Evolutionary conservation across 139 green algal species (phyloP), one percentile per base, ranked within the genome.

Genomic region (Picochlorum costavermella): DNA sequence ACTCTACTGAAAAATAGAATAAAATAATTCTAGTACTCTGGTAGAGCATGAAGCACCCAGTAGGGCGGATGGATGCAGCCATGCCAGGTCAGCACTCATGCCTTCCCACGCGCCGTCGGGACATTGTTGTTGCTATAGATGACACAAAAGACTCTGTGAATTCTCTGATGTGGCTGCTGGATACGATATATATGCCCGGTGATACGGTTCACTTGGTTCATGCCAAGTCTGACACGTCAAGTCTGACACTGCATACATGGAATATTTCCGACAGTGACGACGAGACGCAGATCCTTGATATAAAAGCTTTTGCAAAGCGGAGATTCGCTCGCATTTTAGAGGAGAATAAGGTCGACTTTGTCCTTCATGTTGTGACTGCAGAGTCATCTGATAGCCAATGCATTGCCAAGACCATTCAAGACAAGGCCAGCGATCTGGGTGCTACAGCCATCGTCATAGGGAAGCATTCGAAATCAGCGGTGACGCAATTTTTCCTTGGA

Each of bases 181-280:
- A 70, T n/a, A 62, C 63, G n/a, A 14, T 56, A 16, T 58, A 56
- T 5, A 9, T 31, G 8, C 30, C 37, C n/a, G 55, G 55, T 26
- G 65, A 71, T 44, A 37, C 59, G 5, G 71, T 77, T 50, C 71
- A 77, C 31, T 58, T 77, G 17, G 28, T 77, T 20, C 65, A 77
- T 17, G 65, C 73, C 8, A 58, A 74, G 46, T 59, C 67, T 10
- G 25, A 69, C 20, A 23, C 20, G 20, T 23, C 20, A 23, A 23
- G 20, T 23, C 20, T 23, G n/a, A 77, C 73, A 65, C 9, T 77
- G 31, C 71, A 77, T 46, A 26, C 70, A 6, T 77, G 71, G 71
- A 64, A 73, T 56, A 50, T 77, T 6, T 59, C 71, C 2, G 53
- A 59, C 3, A 65, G 73, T n/a, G 65, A 70, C 36, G 61, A 73